Percentiles rank a stretch among this genome's conserved stretches.
phyloP scores from a whole-genome alignment of 225 moss, liverwort and hornwort genomes.

The Physcomitrium patens region DNA sequence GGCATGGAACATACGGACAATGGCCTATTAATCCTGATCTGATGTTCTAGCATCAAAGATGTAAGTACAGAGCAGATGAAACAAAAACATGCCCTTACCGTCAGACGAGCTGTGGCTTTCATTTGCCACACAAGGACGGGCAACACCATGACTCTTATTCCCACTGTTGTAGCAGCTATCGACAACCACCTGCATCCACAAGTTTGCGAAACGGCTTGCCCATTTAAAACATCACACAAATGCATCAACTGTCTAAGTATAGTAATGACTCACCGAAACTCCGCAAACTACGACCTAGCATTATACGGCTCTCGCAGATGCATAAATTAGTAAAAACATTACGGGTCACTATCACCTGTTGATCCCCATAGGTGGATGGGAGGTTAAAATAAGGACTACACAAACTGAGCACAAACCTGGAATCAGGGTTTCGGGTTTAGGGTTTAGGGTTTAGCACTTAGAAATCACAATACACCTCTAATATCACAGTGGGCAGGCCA shows the following conservation, averaged over 20 bases:
- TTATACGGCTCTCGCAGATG: background rate
- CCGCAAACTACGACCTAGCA: background rate
- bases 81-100: conserved; percentile 49
- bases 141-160: conserved; percentile 83
- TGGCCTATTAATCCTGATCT: background rate
- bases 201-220: background rate
- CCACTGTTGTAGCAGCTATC: conserved; percentile 91
- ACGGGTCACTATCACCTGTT: background rate
- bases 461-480: background rate
- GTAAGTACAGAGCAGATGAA: background rate
- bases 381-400: background rate
- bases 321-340: conserved; percentile 1
- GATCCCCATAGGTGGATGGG: background rate
- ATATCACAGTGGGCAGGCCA: background rate
- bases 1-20: background rate
- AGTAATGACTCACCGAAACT: background rate
- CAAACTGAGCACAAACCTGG: background rate
- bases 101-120: conserved; percentile 92
- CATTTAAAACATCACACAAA: background rate
- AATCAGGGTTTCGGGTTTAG: background rate
- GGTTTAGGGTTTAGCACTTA: too few relatives aligned
- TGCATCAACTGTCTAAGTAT: background rate
- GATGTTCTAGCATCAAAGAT: conserved; percentile 1
- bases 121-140: conserved; percentile 92
- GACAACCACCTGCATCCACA: conserved; percentile 88